Base-by-base conservation (phyloP, 2,329 filamentous ascomycete species). In the Colletotrichum chrysophilum region DNA sequence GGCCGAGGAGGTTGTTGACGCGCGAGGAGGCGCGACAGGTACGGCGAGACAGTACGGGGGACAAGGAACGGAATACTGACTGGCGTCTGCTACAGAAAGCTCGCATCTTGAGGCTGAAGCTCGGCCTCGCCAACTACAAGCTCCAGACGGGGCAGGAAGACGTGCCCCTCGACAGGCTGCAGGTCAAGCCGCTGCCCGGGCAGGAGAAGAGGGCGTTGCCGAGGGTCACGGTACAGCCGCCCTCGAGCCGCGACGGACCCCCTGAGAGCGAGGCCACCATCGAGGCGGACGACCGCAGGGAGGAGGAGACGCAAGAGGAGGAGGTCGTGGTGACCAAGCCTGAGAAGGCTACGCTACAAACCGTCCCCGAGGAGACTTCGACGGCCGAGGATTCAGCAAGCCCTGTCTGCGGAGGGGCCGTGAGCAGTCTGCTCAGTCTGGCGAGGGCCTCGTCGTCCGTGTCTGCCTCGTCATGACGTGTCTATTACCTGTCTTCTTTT, bases 101-200 rank as follows among this genome's bases (percentile, higher is more conserved):
- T 24, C 90, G 94, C 80, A 90, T 92, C 65, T 87, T 96, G 60
- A 90, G 90, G 67, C 88, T 95, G 12, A 90, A 94, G n/a, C 90
- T 96, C 18, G 88, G 90, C 32, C 89, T 95, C 24, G 94, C 93
- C 16, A 90, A 90, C 80, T 96, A 95, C 87, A 96, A 96, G 84
- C 88, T 96, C 78, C 90, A 89, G 73, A 96, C 94, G 3, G 92
- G 94, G 75, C 94, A 96, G 83, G 89, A 92, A 70, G 86, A 90
- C 73, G 88, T 94, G 32, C 92, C 93, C 2, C 88, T 95, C 76
- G 87, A 92, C 71, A 85, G 90, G 61, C 87, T 95, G 24, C 86
- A 92, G 79, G 81, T 86, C 65, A 83, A 84, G 34, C 83, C 82
- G 24, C 26, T 84, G 10, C 78, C 78, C 21, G 76, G 68, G 5